These are phyloP conservation scores for Polytrichum formosum DNA, from an alignment of 225 moss, liverwort and hornwort species.

Conservation along the genomic window DNA sequence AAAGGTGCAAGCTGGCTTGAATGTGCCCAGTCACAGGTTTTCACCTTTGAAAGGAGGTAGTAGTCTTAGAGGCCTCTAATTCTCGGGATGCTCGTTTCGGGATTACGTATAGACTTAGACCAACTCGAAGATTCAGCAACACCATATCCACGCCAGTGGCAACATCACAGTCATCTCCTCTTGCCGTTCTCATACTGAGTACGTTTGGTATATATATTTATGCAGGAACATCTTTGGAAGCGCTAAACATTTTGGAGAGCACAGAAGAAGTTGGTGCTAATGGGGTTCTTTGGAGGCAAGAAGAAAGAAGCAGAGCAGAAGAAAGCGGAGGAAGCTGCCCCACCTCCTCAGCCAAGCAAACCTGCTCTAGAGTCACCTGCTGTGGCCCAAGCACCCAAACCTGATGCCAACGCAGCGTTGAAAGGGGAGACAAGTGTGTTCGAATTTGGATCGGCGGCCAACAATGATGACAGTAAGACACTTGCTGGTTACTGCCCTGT, in stretches of 20 bases:
- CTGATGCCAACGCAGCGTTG: conserved; percentile 27
- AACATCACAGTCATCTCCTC: no score
- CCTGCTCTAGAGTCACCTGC: conserved; percentile 43
- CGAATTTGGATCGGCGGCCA: conserved; percentile 78
- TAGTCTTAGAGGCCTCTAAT: no score
- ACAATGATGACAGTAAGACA: conserved; percentile 56
- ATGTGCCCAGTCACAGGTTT: no score
- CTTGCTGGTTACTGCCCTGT: conserved; percentile 96
- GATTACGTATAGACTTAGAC: no score
- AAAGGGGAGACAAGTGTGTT: conserved; percentile 83
- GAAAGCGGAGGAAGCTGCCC: conserved; percentile 8
- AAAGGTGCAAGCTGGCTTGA: no score
- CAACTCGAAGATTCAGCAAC: no score
- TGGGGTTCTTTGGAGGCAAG: conserved; percentile 60
- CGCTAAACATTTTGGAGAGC: neutral
- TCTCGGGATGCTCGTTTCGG: no score
- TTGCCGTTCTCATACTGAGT: no score
- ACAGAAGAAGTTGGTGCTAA: conserved; percentile 4
- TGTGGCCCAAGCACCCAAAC: conserved; percentile 23
- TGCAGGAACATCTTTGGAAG: no score
- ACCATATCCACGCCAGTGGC: no score
- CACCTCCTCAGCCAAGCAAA: conserved; percentile 48
- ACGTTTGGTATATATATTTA: no score
- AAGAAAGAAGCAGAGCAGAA: conserved; percentile 28
- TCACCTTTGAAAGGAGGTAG: no score